These are phyloP conservation scores for Fusarium siculi DNA, from an alignment of 2,329 filamentous ascomycete genomes.

Conservation along the genomic window DNA sequence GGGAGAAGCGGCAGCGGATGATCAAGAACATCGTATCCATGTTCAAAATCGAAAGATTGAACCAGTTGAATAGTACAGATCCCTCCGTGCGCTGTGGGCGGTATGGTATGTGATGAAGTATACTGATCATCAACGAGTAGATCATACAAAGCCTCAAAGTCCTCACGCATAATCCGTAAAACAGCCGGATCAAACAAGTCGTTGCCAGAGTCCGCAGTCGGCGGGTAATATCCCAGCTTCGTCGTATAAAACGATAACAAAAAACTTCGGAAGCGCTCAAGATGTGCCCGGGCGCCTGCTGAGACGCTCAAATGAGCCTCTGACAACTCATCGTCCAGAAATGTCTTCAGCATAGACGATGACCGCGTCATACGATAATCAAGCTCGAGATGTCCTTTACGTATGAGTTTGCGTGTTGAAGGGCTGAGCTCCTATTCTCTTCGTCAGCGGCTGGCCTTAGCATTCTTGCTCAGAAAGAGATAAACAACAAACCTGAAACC, in stretches of 20 bases:
- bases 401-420: conserved; percentile 72
- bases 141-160: conserved; percentile 77
- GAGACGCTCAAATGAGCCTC: conserved; percentile 73
- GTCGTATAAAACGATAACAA: conserved; percentile 73
- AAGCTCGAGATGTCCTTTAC: conserved; percentile 71
- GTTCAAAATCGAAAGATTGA: conserved; percentile 70
- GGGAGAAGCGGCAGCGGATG: conserved; percentile 77
- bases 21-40: conserved; percentile 67
- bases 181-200: conserved; percentile 66
- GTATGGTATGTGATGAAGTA: conserved; percentile 59
- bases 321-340: conserved; percentile 77
- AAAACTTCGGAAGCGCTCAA: conserved; percentile 78
- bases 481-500: conserved; percentile 66
- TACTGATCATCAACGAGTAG: conserved; percentile 74
- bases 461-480: background rate
- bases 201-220: conserved; percentile 54
- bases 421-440: conserved; percentile 57
- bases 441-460: conserved; percentile 38
- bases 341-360: conserved; percentile 68
- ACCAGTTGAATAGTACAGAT: conserved; percentile 77
- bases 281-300: conserved; percentile 69
- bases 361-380: conserved; percentile 70
- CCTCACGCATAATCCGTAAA: conserved; percentile 70
- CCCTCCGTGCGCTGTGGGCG: conserved; percentile 69
- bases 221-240: conserved; percentile 79